These are phyloP conservation scores for Fusarium longipes DNA, from an alignment of 2,329 filamentous ascomycete genomes.

Conservation along the genomic window DNA sequence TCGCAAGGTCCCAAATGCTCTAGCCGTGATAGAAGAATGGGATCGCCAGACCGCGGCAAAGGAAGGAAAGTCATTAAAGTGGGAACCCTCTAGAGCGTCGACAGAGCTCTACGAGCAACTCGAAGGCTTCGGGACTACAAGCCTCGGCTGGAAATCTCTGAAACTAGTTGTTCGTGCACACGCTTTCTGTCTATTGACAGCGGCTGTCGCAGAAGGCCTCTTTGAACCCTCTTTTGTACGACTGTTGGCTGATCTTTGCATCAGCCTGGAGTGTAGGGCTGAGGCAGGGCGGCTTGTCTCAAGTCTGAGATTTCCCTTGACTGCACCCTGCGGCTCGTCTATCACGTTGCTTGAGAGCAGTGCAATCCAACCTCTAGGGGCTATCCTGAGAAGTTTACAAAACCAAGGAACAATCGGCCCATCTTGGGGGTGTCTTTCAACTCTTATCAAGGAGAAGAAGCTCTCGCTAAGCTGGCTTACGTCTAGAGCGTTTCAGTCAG, in stretches of 20 bases:
- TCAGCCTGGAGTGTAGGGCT: slow-evolving; percentile 41
- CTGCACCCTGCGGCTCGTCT: slow-evolving; percentile 25
- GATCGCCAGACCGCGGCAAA: slow-evolving; percentile 44
- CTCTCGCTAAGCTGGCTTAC: slow-evolving; percentile 44
- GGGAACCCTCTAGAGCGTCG: slow-evolving; percentile 45
- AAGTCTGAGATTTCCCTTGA: slow-evolving; percentile 28
- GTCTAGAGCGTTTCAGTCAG: slow-evolving; percentile 37
- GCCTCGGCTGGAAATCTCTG: slow-evolving; percentile 51
- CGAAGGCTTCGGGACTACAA: slow-evolving; percentile 47
- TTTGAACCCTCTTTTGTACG: slow-evolving; percentile 46
- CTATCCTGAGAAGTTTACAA: slow-evolving; percentile 31
- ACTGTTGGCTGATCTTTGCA: slow-evolving; percentile 48
- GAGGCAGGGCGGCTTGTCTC: slow-evolving; percentile 47
- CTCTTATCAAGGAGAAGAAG: slow-evolving; percentile 32
- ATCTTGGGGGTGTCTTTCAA: slow-evolving; percentile 41
- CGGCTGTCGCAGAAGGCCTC: slow-evolving; percentile 48
- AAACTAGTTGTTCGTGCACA: slow-evolving; percentile 51
- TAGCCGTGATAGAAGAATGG: slow-evolving; percentile 51
- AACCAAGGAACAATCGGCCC: slow-evolving; percentile 15
- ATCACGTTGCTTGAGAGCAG: slow-evolving; percentile 33
- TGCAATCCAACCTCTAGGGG: slow-evolving; percentile 38
- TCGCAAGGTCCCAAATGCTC: slow-evolving; percentile 47
- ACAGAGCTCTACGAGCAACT: slow-evolving; percentile 52
- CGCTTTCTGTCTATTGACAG: slow-evolving; percentile 45
- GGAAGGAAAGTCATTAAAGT: slow-evolving; percentile 41